Evolutionary conservation across 1,284 basidiomycete genomes (phyloP), one percentile per base, ranked within the genome.

Genomic region (Baeospora myosura): DNA sequence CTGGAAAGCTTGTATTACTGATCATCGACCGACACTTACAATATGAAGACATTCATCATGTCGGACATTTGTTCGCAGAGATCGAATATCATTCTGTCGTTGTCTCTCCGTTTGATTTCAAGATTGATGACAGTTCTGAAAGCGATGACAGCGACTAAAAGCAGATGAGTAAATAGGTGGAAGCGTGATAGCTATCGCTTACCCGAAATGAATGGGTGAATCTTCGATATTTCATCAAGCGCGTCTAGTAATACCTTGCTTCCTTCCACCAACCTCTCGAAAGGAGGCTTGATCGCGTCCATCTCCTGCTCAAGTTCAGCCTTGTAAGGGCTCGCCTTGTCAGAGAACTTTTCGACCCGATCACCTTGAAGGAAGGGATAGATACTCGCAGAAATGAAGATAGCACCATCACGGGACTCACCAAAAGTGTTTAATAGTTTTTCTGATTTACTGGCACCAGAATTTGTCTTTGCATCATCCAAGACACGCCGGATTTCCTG

Each of bases 11-110:
- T 4, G n/a, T 4, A 14, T 34, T 11, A 14, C 21, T 18, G n/a
- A n/a, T n/a, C n/a, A n/a, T n/a, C n/a, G n/a, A n/a, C n/a, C n/a
- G n/a, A n/a, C 32, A 20, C 32, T 14, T 34, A 34, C 32, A 16
- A 18, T 18, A 34, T 18, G n/a, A 34, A 20, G 12, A 34, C 32
- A 14, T 11, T 20, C 32, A 34, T 34, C n/a, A 34, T 20, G 21
- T 34, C 32, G 11, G 11, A 11, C 32, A 34, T 34, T 18, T 34
- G 14, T 4, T 11, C n/a, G 7, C 32, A 14, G n/a, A 34, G 21
- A n/a, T 3, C 32, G 32, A n/a, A 11, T 34, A 18, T 34, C 32
- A 34, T 34, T 34, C 32, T 34, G n/a, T 12, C 32, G 32, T 14
- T 18, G 12, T 34, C 21, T 34, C 32, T 16, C 21, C 32, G 21